Conservation (phyloP, 257 asterid genomes). For the Thymus quinquecostatus region DNA sequence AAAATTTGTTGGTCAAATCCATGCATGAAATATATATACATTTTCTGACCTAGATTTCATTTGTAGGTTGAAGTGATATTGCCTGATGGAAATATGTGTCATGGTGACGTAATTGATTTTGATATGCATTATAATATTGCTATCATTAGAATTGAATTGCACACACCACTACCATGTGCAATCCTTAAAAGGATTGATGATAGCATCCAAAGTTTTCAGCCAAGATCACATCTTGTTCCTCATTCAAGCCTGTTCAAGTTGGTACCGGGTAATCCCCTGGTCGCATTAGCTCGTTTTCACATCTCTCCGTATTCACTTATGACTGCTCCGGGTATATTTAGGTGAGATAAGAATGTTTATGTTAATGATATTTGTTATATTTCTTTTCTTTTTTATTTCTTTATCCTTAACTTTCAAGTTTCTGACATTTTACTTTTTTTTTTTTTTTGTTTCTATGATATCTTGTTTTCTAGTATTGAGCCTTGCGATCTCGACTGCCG, state of each 20-base stretch:
- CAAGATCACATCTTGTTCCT: neutral
- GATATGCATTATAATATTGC: conserved; percentile 13
- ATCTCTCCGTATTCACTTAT: neutral
- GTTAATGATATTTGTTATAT: too few relatives aligned
- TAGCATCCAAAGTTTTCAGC: neutral
- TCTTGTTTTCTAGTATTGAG: neutral
- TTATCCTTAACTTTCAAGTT: neutral
- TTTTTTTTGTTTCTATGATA: neutral
- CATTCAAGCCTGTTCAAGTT: neutral
- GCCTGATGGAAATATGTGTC: neutral
- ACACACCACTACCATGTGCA: neutral
- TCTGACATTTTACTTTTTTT: neutral
- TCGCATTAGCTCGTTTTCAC: conserved; percentile 13
- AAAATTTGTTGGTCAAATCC: neutral
- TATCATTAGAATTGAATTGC: neutral
- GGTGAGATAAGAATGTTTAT: neutral
- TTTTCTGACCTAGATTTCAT: neutral
- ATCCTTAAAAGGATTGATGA: conserved; percentile 9
- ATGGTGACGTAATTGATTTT: neutral
- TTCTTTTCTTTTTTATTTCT: neutral
- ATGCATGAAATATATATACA: neutral
- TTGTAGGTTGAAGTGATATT: conserved; percentile 22
- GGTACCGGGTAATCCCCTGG: neutral
- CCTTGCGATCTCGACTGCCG: neutral
- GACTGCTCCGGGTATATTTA: conserved; percentile 9